Base-by-base conservation (phyloP, 75 land plant genomes). In the Isoetes taiwanensis region DNA sequence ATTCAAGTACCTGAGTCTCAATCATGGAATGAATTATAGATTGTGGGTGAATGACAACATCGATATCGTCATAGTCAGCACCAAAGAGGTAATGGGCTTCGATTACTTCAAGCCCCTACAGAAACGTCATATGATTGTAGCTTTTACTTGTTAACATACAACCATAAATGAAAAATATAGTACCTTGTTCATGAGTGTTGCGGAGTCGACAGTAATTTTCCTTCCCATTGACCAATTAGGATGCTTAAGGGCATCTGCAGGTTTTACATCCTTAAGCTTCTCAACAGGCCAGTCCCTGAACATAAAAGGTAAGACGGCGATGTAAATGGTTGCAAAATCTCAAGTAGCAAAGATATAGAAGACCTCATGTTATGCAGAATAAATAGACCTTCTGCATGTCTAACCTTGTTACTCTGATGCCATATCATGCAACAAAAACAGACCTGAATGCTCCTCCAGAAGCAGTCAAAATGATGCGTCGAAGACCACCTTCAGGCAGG, bases 371-470 rank as follows among this genome's bases (percentile, higher is more conserved):
- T 27, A 56, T n/a, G n/a, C n/a, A n/a, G n/a, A n/a, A n/a, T n/a
- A n/a, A n/a, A n/a, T n/a, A n/a, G n/a, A n/a, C n/a, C n/a, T n/a
- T n/a, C n/a, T n/a, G n/a, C n/a, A n/a, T n/a, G n/a, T n/a, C n/a
- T n/a, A n/a, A n/a, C n/a, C n/a, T n/a, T n/a, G n/a, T n/a, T n/a
- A n/a, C n/a, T n/a, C n/a, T n/a, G 58, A 30, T 32, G 48, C n/a
- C n/a, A 27, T 28, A 54, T 28, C 52, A 28, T 25, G 10, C 34
- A 0, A 43, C 21, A 1, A 17, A 52, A 10, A 6, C 58, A 41
- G n/a, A 91, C 97, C 97, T 86, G 67, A 91, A 91, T 38, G 97
- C 83, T 27, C 97, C 94, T 43, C 97, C 97, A 72, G 97, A 91
- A 30, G 97, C 97, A 64, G 97, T 91, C 39, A 91, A 73, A 63